A percentile compares a stretch with the other conserved stretches of the same genome.
phyloP scores from a whole-genome alignment of 371 early-diverging fungal species.

The Rhizopus delemar region DNA sequence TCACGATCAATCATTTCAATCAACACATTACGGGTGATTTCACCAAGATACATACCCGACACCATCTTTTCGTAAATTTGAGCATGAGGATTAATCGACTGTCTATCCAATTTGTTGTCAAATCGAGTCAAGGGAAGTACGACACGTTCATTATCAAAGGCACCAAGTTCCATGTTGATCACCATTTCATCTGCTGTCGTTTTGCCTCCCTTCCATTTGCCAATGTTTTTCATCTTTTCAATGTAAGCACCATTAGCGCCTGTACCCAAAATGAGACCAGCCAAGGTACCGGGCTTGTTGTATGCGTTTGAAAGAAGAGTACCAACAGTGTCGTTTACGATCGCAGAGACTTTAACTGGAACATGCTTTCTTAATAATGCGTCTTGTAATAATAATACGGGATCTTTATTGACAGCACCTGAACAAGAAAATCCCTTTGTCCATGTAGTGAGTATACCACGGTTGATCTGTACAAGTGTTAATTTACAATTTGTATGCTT shows the following conservation, averaged over 20 bases:
- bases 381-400: slow-evolving; percentile 82
- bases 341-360: slow-evolving; percentile 78
- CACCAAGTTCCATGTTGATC: slow-evolving; percentile 92
- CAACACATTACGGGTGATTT: slow-evolving; percentile 80
- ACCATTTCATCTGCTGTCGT: slow-evolving; percentile 74
- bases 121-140: slow-evolving; percentile 82
- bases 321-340: slow-evolving; percentile 97
- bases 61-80: slow-evolving; percentile 95
- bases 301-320: slow-evolving; percentile 89
- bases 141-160: slow-evolving; percentile 77
- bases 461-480: slow-evolving; percentile 48
- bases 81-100: slow-evolving; percentile 75
- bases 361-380: slow-evolving; percentile 77
- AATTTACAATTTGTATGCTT: slow-evolving; percentile 8
- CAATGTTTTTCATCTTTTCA: slow-evolving; percentile 71
- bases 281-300: slow-evolving; percentile 73
- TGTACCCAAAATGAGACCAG: slow-evolving; percentile 94
- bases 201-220: slow-evolving; percentile 67
- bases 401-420: slow-evolving; percentile 86
- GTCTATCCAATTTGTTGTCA: slow-evolving; percentile 84
- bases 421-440: slow-evolving; percentile 88
- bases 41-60: slow-evolving; percentile 94
- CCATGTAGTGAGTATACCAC: slow-evolving; percentile 84
- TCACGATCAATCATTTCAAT: slow-evolving; percentile 82
- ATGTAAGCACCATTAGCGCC: slow-evolving; percentile 96